phyloP scores from a whole-genome alignment of 441 rosid species.

The Pelargonium myrrhifolium region DNA sequence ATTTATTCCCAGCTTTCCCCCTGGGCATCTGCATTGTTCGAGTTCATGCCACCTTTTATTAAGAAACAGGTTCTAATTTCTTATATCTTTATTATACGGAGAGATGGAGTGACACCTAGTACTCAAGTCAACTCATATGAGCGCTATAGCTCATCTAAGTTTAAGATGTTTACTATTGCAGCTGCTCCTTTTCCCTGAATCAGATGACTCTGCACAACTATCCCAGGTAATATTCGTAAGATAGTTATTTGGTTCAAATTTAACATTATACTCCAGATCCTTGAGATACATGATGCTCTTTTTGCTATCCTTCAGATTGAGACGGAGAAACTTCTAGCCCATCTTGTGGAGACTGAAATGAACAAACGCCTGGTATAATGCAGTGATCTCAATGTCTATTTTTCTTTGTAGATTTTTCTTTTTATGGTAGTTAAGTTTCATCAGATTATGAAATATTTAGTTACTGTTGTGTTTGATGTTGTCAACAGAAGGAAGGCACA shows the following conservation, averaged over 20 bases:
- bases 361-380: slow-evolving; percentile 70
- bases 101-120: not conserved
- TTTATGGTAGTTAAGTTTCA: not conserved
- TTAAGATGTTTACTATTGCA: slow-evolving; percentile 30
- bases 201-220: slow-evolving; percentile 97
- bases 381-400: not conserved
- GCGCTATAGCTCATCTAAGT: slow-evolving; percentile 18
- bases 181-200: slow-evolving; percentile 92
- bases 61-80: slow-evolving; percentile 69
- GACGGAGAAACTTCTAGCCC: slow-evolving; percentile 93
- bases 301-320: slow-evolving; percentile 53
- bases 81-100: not conserved
- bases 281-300: slow-evolving; percentile 10
- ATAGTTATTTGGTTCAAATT: slow-evolving; percentile 7
- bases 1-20: slow-evolving; percentile 91
- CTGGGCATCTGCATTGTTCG: slow-evolving; percentile 94
- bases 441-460: not conserved
- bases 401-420: not conserved
- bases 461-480: slow-evolving; percentile 14
- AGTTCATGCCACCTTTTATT: slow-evolving; percentile 86
- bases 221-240: slow-evolving; percentile 63
- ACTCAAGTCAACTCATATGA: not conserved
- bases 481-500: slow-evolving; percentile 79
- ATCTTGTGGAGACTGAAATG: slow-evolving; percentile 96
- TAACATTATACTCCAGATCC: slow-evolving; percentile 4